Evolutionary conservation across 306 rosid genomes (phyloP), one percentile per base, ranked within the genome.

Genomic region (Cicer arietinum): DNA sequence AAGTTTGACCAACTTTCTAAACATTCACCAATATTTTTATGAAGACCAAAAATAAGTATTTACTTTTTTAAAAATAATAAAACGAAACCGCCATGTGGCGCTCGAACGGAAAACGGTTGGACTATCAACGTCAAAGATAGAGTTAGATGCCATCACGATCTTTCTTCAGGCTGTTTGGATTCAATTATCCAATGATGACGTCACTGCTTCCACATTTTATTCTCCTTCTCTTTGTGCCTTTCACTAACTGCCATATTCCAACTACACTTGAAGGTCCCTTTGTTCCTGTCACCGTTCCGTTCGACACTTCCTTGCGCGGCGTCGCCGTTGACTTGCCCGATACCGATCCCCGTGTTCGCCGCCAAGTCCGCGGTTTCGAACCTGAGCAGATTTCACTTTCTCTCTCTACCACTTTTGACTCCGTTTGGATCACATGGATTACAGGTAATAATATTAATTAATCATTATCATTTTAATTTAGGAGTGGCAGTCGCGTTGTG

Each of bases 331-430:
- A 90, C 78, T 83, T 92, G 77, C 96, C 96, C 0, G 85, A 56
- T 30, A 45, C 82, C 42, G 96, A 92, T 67, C 94, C 88, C 10
- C 79, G 94, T 10, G 89, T 92, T 58, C 83, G 70, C 51, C 96
- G 94, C 74, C 70, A 16, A 0, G 94, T 67, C 44, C 42, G 7
- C 2, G 96, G 90, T 2, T 90, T 87, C 52, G 71, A 84, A 70
- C 98, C 98, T 1, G 96, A 92, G 80, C 98, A 92, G 89, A 88
- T 92, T 82, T 88, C 96, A 0, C 74, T 90, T 25, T 83, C 98
- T 17, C 91, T 92, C 51, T 92, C 98, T 6, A 69, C 86, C 14
- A 2, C 74, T 10, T 73, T 87, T 52, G 88, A 88, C 67, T 90
- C 96, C 20, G 86, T 92, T 62, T 92, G 98, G 98, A 69, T 90